Base-by-base conservation (phyloP, 306 rosid genomes). In the Corylus heterophylla region DNA sequence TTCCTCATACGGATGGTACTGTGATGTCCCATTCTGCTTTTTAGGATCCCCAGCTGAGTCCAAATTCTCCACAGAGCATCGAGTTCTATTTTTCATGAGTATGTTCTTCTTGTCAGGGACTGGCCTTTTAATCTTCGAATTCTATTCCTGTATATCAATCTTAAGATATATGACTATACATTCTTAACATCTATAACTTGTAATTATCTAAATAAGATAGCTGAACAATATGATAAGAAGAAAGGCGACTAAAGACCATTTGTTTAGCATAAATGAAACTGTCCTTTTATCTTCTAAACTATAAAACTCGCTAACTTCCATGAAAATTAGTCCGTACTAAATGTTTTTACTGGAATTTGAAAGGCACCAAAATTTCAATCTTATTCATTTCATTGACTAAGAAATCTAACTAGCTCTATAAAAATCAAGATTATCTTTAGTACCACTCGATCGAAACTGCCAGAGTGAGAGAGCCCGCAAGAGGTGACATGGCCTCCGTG, bases 1-100 rank as follows among this genome's bases (percentile, higher is more conserved):
- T 51, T 93, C 99, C 77, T 95, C 99, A 87, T 82, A 91, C 47
- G 99, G 99, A 83, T 95, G 99, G 82, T 95, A 95, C 68, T 88
- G 89, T 35, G 92, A 31, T 86, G 80, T 89, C 75, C 83, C 97
- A 81, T 90, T 90, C 66, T 79, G 85, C 85, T 83, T 91, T 12
- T 63, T 68, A 31, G 98, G 97, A 76, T 89, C 97, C 39, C 87
- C 83, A 73, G 89, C 91, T n/a, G 98, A 87, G 58, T 94, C 89
- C 44, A 88, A 87, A 20, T 73, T 83, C 83, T 87, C 89, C 29
- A 90, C 79, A 35, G 90, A 84, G 63, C 93, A 98, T 77, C 78
- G 93, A 83, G 90, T 81, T 81, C 88, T 80, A 64, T 79, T 88
- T 85, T 88, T 95, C 56, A 78, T 69, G 55, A 83, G 79, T 86